Evolutionary conservation across 2,329 filamentous ascomycete species (phyloP).

Genomic region (Didymella pomorum): DNA sequence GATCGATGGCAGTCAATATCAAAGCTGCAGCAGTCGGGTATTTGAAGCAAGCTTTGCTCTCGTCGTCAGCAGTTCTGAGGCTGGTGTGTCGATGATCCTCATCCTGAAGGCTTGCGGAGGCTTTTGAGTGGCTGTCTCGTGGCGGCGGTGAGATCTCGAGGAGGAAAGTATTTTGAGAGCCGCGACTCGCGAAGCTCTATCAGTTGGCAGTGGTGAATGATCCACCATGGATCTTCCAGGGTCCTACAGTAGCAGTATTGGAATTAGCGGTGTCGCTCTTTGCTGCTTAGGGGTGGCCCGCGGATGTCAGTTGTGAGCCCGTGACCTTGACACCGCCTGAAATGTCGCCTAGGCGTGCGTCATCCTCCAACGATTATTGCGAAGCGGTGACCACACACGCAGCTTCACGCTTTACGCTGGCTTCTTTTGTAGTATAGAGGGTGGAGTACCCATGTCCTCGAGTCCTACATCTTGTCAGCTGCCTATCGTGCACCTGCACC

Average conservation of each 20-base stretch:
- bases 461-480: constrained; percentile 26
- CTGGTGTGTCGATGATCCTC: background rate
- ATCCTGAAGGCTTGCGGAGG: background rate
- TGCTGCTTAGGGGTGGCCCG: constrained; percentile 2
- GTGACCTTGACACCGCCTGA: constrained; percentile 1
- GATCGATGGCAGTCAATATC: background rate
- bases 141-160: constrained; percentile 15
- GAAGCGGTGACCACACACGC: constrained; percentile 11
- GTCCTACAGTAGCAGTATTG: constrained; percentile 8
- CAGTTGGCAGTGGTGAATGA: constrained; percentile 12
- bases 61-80: background rate
- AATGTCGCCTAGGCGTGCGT: constrained; percentile 15
- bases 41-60: background rate
- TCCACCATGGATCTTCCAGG: constrained; percentile 6
- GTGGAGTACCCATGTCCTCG: background rate
- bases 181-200: constrained; percentile 21
- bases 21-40: background rate
- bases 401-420: constrained; percentile 10
- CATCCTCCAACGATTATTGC: constrained; percentile 4
- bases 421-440: constrained; percentile 10
- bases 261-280: constrained; percentile 19
- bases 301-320: background rate
- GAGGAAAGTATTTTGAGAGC: constrained; percentile 1
- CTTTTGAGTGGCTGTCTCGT: background rate
- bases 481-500: constrained; percentile 24